These are phyloP conservation scores for Globisporangium alternatum DNA, from an alignment of 352 stramenopile genomes.

Conservation along the genomic window DNA sequence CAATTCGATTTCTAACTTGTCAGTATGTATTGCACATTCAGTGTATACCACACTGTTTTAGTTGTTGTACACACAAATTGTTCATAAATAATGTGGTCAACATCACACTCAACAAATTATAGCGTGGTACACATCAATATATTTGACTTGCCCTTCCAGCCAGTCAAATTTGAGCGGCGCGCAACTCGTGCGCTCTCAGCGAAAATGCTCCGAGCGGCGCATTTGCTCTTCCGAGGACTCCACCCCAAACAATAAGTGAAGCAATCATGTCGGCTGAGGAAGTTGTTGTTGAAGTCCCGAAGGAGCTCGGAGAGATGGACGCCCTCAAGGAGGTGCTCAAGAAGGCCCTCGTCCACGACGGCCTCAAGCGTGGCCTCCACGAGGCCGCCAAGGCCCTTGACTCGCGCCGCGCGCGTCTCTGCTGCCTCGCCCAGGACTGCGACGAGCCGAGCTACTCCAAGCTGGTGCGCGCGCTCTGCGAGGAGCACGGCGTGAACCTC, in stretches of 20 bases:
- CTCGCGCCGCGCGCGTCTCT: conserved; percentile 96
- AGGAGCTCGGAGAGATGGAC: conserved; percentile 96
- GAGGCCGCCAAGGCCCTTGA: conserved; percentile 99
- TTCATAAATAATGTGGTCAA: neutral
- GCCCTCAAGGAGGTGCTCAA: conserved; percentile 98
- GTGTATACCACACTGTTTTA: conserved; percentile 5
- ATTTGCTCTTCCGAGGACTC: conserved; percentile 58
- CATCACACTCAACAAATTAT: neutral
- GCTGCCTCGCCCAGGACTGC: conserved; percentile 99
- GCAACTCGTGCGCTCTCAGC: neutral
- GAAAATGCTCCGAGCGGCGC: conserved; percentile 4
- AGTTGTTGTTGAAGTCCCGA: conserved; percentile 90
- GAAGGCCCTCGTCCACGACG: conserved; percentile 99
- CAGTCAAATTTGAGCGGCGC: conserved; percentile 39
- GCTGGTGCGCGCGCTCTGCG: conserved; percentile 96
- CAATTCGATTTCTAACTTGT: too few species aligned
- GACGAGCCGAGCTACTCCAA: conserved; percentile 99
- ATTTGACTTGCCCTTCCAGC: conserved; percentile 14
- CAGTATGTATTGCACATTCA: neutral
- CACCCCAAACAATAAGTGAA: conserved; percentile 33
- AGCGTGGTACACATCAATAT: neutral
- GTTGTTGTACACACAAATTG: neutral
- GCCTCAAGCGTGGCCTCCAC: conserved; percentile 98
- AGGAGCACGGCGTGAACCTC: conserved; percentile 93
- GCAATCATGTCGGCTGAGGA: conserved; percentile 90